Percentiles rank a stretch among this genome's conserved stretches.
phyloP scores from a whole-genome alignment of 306 rosid genomes.

The Calophaca sinica region DNA sequence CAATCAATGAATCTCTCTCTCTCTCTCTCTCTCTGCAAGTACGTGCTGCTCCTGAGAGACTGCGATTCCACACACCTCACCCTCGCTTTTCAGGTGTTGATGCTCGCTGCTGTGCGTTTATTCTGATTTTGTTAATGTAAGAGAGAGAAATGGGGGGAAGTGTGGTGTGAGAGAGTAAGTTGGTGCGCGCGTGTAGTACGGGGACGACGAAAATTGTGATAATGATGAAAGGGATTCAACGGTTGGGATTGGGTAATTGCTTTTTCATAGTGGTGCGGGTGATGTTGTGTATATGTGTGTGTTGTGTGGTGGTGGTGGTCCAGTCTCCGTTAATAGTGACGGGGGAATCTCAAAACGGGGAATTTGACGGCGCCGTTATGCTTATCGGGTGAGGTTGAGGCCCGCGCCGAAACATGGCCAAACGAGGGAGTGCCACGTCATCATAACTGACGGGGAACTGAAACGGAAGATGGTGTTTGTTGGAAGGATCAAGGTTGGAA shows the following conservation, averaged over 20 bases:
- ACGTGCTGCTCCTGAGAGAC: constrained; percentile 35
- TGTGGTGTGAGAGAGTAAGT: constrained; percentile 43
- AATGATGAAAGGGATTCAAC: constrained; percentile 50
- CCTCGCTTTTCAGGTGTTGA: constrained; percentile 41
- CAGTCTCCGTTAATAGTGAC: constrained; percentile 68
- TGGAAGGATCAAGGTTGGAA: constrained; percentile 1
- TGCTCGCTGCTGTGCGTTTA: constrained; percentile 29
- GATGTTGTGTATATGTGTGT: background rate
- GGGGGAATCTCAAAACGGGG: constrained; percentile 83
- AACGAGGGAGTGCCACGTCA: constrained; percentile 52
- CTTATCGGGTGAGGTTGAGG: constrained; percentile 32
- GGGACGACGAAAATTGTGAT: constrained; percentile 54
- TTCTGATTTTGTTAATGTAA: constrained; percentile 38
- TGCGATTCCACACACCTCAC: constrained; percentile 52
- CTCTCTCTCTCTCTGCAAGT: constrained; percentile 40
- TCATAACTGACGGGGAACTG: background rate
- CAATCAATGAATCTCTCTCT: constrained; percentile 6
- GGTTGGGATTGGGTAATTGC: constrained; percentile 60
- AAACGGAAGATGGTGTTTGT: constrained; percentile 28
- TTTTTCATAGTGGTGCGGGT: constrained; percentile 53
- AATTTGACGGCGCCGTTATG: constrained; percentile 96
- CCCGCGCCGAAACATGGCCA: constrained; percentile 44
- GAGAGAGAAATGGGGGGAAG: constrained; percentile 43
- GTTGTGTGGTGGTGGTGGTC: constrained; percentile 58
- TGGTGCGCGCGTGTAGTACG: constrained; percentile 51